These are phyloP conservation scores for Zygosaccharomyces rouxii DNA, from an alignment of 805 yeast species.

Conservation along the genomic window DNA sequence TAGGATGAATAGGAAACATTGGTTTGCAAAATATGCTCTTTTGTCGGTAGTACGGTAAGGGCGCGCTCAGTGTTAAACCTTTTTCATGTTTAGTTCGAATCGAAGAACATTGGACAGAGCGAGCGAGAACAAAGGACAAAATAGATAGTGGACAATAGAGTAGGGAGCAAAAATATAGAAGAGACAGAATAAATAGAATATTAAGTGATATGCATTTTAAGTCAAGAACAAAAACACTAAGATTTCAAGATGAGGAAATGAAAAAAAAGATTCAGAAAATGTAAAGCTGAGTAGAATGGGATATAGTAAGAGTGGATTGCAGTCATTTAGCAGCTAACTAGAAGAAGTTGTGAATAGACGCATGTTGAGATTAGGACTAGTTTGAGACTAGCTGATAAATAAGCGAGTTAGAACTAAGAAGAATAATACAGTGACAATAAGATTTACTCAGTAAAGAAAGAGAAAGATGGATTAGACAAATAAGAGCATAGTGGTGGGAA, in stretches of 20 bases:
- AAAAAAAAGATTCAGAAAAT: neutral
- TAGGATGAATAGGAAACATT: too few relatives aligned
- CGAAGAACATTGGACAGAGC: neutral
- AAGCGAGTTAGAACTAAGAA: neutral
- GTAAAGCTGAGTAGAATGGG: neutral
- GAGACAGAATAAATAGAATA: neutral
- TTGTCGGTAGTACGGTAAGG: too few relatives aligned
- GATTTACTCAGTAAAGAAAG: neutral
- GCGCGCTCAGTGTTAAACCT: neutral
- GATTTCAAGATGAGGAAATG: neutral
- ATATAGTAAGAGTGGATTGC: neutral
- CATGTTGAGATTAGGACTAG: neutral
- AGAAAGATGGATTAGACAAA: neutral
- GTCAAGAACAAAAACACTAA: neutral
- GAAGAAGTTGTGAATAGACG: neutral
- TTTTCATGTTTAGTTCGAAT: neutral
- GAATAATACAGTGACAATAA: neutral
- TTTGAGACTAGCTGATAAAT: neutral
- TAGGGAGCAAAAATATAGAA: neutral
- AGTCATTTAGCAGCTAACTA: neutral
- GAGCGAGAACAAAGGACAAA: neutral
- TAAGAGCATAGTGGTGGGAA: neutral
- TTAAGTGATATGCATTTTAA: neutral
- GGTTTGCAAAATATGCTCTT: too few relatives aligned
- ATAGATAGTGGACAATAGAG: neutral